These are phyloP conservation scores for Lagenidium sp. DNA, from an alignment of 352 stramenopile genomes.

Conservation along the genomic window DNA sequence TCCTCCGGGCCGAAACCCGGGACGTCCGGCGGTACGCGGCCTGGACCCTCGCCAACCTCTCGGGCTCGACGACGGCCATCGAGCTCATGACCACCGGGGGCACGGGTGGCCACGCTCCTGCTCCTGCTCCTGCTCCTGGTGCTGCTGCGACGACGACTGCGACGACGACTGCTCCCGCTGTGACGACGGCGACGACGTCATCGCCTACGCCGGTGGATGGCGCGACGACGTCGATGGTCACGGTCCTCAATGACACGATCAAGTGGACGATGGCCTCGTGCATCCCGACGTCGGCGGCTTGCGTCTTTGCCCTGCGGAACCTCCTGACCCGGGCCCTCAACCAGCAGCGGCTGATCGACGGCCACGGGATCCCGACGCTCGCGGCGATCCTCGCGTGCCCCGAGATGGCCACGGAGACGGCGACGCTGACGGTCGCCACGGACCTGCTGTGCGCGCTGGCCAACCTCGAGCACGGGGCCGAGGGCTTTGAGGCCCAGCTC, in stretches of 20 bases:
- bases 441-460: slow-evolving; percentile 65
- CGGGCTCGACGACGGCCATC: slow-evolving; percentile 31
- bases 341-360: slow-evolving; percentile 49
- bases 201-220: neutral
- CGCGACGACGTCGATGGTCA: slow-evolving; percentile 16
- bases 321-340: slow-evolving; percentile 51
- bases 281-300: slow-evolving; percentile 38
- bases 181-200: neutral
- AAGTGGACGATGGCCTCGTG: slow-evolving; percentile 49
- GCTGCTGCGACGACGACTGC: neutral
- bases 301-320: slow-evolving; percentile 68
- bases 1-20: slow-evolving; percentile 56
- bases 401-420: slow-evolving; percentile 34
- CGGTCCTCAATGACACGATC: slow-evolving; percentile 58
- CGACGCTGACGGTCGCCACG: slow-evolving; percentile 38
- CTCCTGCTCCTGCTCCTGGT: neutral
- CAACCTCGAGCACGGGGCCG: slow-evolving; percentile 19
- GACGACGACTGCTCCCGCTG: neutral
- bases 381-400: slow-evolving; percentile 37
- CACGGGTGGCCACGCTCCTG: no score
- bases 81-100: slow-evolving; percentile 42
- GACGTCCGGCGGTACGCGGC: slow-evolving; percentile 62
- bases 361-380: slow-evolving; percentile 53
- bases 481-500: slow-evolving; percentile 47
- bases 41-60: slow-evolving; percentile 57